Base-by-base conservation (phyloP, 1,284 basidiomycete species). In the Mycosarcoma mackinlayi region DNA sequence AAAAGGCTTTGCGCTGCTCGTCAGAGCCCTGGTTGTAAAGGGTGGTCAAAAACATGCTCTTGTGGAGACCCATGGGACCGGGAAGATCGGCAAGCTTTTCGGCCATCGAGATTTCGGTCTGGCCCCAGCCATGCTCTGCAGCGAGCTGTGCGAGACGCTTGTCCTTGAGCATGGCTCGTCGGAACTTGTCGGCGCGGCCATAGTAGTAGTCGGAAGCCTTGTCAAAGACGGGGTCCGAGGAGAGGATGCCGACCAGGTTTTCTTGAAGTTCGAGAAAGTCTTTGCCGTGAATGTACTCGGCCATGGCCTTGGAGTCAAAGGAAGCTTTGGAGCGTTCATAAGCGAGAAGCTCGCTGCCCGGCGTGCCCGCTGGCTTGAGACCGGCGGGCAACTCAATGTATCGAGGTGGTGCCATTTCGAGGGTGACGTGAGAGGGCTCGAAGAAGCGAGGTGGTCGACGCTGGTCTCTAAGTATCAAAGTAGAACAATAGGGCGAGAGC, bases 161-260 rank as follows among this genome's bases (percentile, higher is more conserved):
- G 65, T 84, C 83, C 67, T 78, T 83, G 48, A 60, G 50, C 54
- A 84, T 67, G 30, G 80, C 83, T 33, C 60, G 49, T 6, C 73
- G 68, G 69, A 79, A 84, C 72, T 80, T 82, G 44, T 81, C 83
- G 2, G 68, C 70, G 28, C 83, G 77, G 23, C 75, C 71, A 45
- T 80, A 62, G 75, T 83, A 84, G 66, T 76, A 88, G 88, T 87
- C 86, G 52, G 84, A 80, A 0, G 86, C 84, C 79, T 90, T 91
- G 82, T 89, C 87, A 66, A 92, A 91, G 27, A 58, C 42, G 23
- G 87, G 86, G 60, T 92, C 90, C 2, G 83, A 80, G 27, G 85
- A 83, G 50, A 92, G 81, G 14, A 89, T 66, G 2, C 80, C 62
- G 13, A 87, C 84, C 8, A 92, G 82, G 31, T 83, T 83, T 23